Percentiles rank a stretch among this genome's conserved stretches.
These are phyloP conservation scores for Nicotiana benthamiana DNA, from an alignment of 257 asterid species.

Conservation along the genomic window DNA sequence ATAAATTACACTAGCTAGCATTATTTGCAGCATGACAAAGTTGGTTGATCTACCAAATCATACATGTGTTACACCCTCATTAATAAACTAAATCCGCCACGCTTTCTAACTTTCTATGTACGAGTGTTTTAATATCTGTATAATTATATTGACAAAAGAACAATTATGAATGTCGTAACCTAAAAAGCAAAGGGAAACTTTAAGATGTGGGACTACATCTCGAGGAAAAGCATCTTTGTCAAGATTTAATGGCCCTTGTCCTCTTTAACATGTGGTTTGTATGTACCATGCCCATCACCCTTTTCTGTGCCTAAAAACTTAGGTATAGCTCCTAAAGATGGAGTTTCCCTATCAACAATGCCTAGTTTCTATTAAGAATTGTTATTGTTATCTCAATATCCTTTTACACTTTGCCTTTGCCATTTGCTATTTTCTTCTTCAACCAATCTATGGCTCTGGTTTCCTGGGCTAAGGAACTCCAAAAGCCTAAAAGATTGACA, in stretches of 20 bases:
- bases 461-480: conserved; percentile 30
- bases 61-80: neutral
- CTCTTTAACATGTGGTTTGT: conserved; percentile 14
- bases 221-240: conserved; percentile 15
- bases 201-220: neutral
- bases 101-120: neutral
- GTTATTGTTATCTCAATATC: neutral
- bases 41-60: neutral
- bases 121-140: neutral
- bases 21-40: neutral
- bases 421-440: neutral
- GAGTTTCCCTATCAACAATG: conserved; percentile 8
- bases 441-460: conserved; percentile 16
- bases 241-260: neutral
- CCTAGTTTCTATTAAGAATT: neutral
- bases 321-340: neutral
- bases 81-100: neutral
- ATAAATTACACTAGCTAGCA: neutral
- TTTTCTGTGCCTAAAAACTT: neutral
- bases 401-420: neutral
- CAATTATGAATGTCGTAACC: neutral
- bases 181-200: neutral
- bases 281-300: conserved; percentile 10
- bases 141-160: neutral
- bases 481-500: conserved; percentile 15